phyloP scores from a whole-genome alignment of 2,329 filamentous ascomycete genomes.

The Podosphaera aphanis region DNA sequence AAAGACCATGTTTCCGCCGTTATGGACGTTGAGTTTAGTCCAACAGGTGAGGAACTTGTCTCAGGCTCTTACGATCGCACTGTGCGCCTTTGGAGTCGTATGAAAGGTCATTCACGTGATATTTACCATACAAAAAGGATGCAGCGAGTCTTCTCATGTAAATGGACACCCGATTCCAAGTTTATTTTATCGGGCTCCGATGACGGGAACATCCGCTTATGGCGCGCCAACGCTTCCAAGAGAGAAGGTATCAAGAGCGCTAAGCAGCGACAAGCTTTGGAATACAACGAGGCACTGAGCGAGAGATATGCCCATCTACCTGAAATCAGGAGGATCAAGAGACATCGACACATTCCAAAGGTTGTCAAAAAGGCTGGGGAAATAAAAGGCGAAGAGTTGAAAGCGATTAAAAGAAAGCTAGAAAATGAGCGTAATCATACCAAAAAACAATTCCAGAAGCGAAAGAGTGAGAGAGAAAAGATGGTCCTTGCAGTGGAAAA shows the following conservation, averaged over 20 bases:
- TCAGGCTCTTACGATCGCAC: slow-evolving; percentile 76
- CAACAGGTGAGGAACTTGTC: slow-evolving; percentile 82
- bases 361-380: slow-evolving; percentile 86
- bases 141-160: slow-evolving; percentile 74
- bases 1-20: slow-evolving; percentile 78
- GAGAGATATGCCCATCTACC: slow-evolving; percentile 86
- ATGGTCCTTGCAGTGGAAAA: slow-evolving; percentile 43
- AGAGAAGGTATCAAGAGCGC: slow-evolving; percentile 69
- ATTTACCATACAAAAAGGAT: slow-evolving; percentile 96
- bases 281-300: slow-evolving; percentile 73
- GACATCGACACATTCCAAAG: slow-evolving; percentile 79
- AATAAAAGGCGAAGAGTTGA: slow-evolving; percentile 80
- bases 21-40: slow-evolving; percentile 90
- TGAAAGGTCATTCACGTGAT: slow-evolving; percentile 65
- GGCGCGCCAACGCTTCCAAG: slow-evolving; percentile 68
- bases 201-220: slow-evolving; percentile 76
- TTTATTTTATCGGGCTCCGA: slow-evolving; percentile 82
- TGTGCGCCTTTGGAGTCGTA: slow-evolving; percentile 61
- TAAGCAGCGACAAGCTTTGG: slow-evolving; percentile 63
- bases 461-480: slow-evolving; percentile 71
- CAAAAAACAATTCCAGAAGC: slow-evolving; percentile 54
- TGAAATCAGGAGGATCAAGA: slow-evolving; percentile 71
- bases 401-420: slow-evolving; percentile 67
- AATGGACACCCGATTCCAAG: slow-evolving; percentile 71
- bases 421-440: slow-evolving; percentile 88